Percentiles rank a stretch among this genome's conserved stretches.
Conservation (phyloP, 768 basidiomycete genomes). For the Mycena galopus region DNA sequence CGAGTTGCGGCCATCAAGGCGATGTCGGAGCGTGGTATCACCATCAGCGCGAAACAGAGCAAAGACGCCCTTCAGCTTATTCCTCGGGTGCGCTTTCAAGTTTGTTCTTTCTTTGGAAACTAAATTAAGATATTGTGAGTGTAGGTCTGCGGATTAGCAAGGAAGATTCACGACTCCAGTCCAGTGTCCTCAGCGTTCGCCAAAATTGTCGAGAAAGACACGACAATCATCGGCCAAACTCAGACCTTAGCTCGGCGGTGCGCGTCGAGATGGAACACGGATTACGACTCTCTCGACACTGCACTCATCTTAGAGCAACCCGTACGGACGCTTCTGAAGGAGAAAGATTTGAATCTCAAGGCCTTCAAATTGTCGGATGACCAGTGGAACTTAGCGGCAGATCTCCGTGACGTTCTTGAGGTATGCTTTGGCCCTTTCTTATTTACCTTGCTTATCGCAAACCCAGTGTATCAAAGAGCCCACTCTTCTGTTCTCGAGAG, state of each 20-base stretch:
- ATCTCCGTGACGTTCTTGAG: constrained; percentile 16
- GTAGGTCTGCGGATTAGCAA: constrained; percentile 14
- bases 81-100: constrained; percentile 11
- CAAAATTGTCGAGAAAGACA: constrained; percentile 8
- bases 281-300: constrained; percentile 13
- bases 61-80: constrained; percentile 12
- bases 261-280: constrained; percentile 12
- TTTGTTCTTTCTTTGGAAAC: background rate
- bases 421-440: background rate
- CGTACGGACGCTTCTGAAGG: background rate
- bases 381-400: constrained; percentile 11
- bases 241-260: constrained; percentile 17
- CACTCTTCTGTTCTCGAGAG: constrained; percentile 7
- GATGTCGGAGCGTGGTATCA: constrained; percentile 5
- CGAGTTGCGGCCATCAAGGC: constrained; percentile 12
- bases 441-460: background rate
- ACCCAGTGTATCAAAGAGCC: constrained; percentile 8
- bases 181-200: constrained; percentile 2
- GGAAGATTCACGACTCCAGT: constrained; percentile 17
- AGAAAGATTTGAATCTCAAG: constrained; percentile 16
- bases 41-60: background rate
- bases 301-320: constrained; percentile 5
- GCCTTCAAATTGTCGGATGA: background rate
- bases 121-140: background rate
- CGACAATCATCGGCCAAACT: constrained; percentile 14